These are phyloP conservation scores for Blastocystis sp. DNA, from an alignment of 352 stramenopile genomes.

Conservation along the genomic window DNA sequence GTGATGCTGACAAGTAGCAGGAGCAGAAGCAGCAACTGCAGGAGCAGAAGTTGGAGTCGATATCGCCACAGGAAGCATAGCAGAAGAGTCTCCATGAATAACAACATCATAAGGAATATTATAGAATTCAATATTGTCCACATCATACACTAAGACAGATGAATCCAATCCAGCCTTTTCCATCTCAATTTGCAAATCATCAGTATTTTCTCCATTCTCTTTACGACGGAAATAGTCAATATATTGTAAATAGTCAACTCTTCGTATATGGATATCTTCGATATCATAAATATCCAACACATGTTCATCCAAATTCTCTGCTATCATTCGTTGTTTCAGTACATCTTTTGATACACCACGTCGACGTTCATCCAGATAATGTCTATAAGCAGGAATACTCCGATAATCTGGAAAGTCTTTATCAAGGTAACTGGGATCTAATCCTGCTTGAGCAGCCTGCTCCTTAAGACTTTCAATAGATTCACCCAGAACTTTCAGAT, in stretches of 20 bases:
- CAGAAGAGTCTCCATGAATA: neutral
- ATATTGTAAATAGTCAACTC: slow-evolving; percentile 39
- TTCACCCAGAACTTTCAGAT: slow-evolving; percentile 44
- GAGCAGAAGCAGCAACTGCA: neutral
- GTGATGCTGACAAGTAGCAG: slow-evolving; percentile 52
- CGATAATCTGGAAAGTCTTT: slow-evolving; percentile 55
- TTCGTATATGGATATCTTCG: neutral
- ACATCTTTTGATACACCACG: slow-evolving; percentile 23
- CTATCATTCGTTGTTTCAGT: slow-evolving; percentile 43
- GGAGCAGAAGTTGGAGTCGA: neutral
- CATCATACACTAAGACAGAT: slow-evolving; percentile 23
- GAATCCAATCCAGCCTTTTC: slow-evolving; percentile 49
- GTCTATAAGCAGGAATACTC: neutral
- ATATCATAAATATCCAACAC: slow-evolving; percentile 57
- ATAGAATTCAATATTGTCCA: slow-evolving; percentile 43
- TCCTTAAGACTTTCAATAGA: slow-evolving; percentile 31
- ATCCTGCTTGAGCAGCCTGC: neutral
- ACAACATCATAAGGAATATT: slow-evolving; percentile 52
- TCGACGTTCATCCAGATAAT: slow-evolving; percentile 14
- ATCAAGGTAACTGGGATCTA: slow-evolving; percentile 43
- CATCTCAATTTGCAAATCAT: slow-evolving; percentile 12
- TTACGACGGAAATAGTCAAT: slow-evolving; percentile 39
- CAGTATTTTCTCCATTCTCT: slow-evolving; percentile 1
- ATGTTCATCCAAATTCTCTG: slow-evolving; percentile 12
- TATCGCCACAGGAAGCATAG: neutral